Conservation (phyloP, 176 grass and related monocot genomes). For the Puccinellia tenuiflora region DNA sequence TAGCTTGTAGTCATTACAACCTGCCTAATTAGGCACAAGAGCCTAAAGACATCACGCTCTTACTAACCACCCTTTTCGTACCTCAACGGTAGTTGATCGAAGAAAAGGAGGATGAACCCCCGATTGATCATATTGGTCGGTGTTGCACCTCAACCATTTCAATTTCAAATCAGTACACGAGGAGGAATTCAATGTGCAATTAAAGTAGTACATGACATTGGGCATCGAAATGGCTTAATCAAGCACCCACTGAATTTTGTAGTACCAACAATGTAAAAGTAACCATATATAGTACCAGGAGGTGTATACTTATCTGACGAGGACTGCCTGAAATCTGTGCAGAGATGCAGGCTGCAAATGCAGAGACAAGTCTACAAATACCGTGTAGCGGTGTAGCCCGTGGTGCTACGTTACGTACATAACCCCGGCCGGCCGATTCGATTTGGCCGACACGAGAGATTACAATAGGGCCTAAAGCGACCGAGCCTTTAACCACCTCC, state of each 20-base stretch:
- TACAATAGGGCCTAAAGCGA: conserved; percentile 2
- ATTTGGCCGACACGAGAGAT: conserved; percentile 17
- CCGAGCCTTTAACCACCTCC: conserved; percentile 30
- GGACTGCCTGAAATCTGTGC: no score
- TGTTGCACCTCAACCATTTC: background rate
- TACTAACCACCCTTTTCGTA: background rate
- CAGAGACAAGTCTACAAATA: background rate
- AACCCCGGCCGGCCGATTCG: background rate
- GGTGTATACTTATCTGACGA: no score
- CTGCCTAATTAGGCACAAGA: background rate
- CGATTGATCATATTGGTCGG: no score
- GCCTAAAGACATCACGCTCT: background rate
- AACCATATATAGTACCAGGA: no score
- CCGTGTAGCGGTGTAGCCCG: no score
- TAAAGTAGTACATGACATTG: background rate
- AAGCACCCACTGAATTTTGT: background rate
- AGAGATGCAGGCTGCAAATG: no score
- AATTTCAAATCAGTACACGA: background rate
- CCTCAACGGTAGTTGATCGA: background rate
- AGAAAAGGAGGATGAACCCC: background rate
- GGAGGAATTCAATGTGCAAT: background rate
- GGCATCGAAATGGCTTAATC: background rate
- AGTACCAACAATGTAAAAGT: background rate
- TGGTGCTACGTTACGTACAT: no score
- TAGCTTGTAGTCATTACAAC: background rate